Evolutionary conservation across 2,329 filamentous ascomycete species (phyloP).

Genomic region (Didymella pomorum): DNA sequence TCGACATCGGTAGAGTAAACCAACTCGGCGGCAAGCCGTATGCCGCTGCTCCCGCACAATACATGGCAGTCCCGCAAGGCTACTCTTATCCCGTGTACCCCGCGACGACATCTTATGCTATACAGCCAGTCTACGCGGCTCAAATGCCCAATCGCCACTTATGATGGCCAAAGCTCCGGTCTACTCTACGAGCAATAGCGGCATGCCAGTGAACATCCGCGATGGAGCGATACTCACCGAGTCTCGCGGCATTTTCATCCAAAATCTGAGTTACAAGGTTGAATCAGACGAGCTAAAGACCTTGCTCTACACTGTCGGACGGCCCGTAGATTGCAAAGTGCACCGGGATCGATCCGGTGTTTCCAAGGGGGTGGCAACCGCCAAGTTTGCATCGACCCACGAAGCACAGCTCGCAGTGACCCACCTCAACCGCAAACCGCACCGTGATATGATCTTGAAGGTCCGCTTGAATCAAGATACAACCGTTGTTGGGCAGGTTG

Average conservation of each 20-base stretch:
- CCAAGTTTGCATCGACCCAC: constrained; percentile 40
- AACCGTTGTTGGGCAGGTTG: constrained; percentile 43
- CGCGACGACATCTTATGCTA: constrained; percentile 30
- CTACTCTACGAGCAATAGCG: constrained; percentile 44
- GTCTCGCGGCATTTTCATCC: constrained; percentile 49
- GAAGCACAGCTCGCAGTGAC: constrained; percentile 42
- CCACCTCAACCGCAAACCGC: constrained; percentile 36
- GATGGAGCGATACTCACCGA: constrained; percentile 48
- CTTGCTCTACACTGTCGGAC: constrained; percentile 38
- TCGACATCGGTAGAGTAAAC: constrained; percentile 41
- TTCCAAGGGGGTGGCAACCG: constrained; percentile 47
- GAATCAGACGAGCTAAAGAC: constrained; percentile 36
- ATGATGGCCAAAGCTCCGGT: constrained; percentile 26
- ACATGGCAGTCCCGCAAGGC: constrained; percentile 26
- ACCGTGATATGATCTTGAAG: constrained; percentile 43
- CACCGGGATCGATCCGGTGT: constrained; percentile 36
- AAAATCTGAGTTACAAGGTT: constrained; percentile 42
- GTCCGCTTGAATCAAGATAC: constrained; percentile 48
- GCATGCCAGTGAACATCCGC: constrained; percentile 50
- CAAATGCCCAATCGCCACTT: constrained; percentile 23
- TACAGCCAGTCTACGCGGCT: constrained; percentile 28
- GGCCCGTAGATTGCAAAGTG: constrained; percentile 37
- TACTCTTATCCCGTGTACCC: constrained; percentile 39
- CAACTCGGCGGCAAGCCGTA: constrained; percentile 26
- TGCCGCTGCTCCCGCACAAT: constrained; percentile 24